These are phyloP conservation scores for Ascochyta clinopodiicola DNA, from an alignment of 2,329 filamentous ascomycete species.

Conservation along the genomic window DNA sequence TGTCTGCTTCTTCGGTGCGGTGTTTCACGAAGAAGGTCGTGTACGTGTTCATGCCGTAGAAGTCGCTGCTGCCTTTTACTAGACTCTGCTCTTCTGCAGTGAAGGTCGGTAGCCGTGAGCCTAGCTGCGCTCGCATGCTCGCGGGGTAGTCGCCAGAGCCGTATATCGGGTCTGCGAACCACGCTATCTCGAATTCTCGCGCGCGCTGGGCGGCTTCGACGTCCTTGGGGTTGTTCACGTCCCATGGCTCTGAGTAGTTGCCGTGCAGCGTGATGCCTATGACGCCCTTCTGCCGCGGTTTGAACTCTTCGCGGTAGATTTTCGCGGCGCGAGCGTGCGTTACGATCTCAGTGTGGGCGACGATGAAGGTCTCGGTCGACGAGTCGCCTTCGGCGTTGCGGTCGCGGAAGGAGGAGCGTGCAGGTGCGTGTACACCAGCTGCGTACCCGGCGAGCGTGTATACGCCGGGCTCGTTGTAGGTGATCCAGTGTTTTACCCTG, in stretches of 20 bases:
- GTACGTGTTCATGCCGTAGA: constrained; percentile 56
- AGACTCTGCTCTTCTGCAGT: constrained; percentile 51
- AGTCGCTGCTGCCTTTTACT: constrained; percentile 31
- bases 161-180: constrained; percentile 44
- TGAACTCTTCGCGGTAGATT: constrained; percentile 52
- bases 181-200: constrained; percentile 53
- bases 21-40: constrained; percentile 51
- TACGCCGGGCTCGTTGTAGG: constrained; percentile 51
- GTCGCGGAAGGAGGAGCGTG: constrained; percentile 14
- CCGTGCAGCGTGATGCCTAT: constrained; percentile 54
- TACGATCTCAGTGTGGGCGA: constrained; percentile 51
- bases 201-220: constrained; percentile 44
- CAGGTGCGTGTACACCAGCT: constrained; percentile 41
- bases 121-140: constrained; percentile 47
- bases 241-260: constrained; percentile 52
- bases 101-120: constrained; percentile 48
- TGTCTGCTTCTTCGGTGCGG: constrained; percentile 44
- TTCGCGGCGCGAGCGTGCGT: constrained; percentile 49
- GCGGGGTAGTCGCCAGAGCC: constrained; percentile 49
- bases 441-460: constrained; percentile 40
- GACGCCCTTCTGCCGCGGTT: constrained; percentile 46
- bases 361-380: constrained; percentile 35
- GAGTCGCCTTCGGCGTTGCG: constrained; percentile 18
- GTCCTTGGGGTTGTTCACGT: constrained; percentile 17
- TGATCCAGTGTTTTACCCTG: constrained; percentile 51